Percentiles rank a stretch among this genome's conserved stretches.
Conservation (phyloP, 2,329 filamentous ascomycete genomes). For the Sporothrix schenckii region DNA sequence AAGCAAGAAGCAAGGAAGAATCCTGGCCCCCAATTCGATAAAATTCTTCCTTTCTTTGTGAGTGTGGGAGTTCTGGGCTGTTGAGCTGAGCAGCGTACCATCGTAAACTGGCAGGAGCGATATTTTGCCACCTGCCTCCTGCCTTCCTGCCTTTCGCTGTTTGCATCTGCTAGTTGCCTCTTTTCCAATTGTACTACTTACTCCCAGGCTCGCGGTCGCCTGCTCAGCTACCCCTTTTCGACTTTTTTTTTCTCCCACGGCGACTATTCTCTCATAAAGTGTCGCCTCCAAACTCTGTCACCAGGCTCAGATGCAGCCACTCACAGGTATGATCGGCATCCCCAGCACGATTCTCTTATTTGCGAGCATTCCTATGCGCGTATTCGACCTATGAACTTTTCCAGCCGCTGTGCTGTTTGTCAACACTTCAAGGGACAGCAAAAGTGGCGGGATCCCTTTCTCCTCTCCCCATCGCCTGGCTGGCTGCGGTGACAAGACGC, state of each 20-base stretch:
- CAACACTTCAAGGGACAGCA: not conserved
- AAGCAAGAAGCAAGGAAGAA: too few species aligned
- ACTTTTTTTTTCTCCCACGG: too few species aligned
- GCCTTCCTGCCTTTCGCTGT: not conserved
- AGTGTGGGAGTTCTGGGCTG: not conserved
- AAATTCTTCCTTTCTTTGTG: too few species aligned
- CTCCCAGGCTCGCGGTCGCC: slow-evolving; percentile 23
- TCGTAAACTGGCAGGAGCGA: not conserved
- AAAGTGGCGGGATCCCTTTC: slow-evolving; percentile 2
- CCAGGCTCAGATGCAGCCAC: slow-evolving; percentile 5
- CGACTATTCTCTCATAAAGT: not conserved
- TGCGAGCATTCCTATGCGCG: not conserved
- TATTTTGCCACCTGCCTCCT: not conserved
- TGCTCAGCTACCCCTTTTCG: not conserved
- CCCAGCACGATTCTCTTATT: not conserved
- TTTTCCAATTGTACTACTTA: not conserved
- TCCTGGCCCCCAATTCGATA: too few species aligned
- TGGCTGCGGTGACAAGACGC: not conserved
- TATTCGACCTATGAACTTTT: slow-evolving; percentile 2
- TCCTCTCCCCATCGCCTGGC: not conserved
- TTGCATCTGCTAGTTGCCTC: not conserved
- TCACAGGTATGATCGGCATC: slow-evolving; percentile 18
- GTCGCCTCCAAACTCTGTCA: slow-evolving; percentile 12
- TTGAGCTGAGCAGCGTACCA: slow-evolving; percentile 11
- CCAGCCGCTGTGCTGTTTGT: not conserved